A percentile compares a stretch with the other conserved stretches of the same genome.
These are phyloP conservation scores for Ogataea sp. DNA, from an alignment of 805 yeast species.

Conservation along the genomic window DNA sequence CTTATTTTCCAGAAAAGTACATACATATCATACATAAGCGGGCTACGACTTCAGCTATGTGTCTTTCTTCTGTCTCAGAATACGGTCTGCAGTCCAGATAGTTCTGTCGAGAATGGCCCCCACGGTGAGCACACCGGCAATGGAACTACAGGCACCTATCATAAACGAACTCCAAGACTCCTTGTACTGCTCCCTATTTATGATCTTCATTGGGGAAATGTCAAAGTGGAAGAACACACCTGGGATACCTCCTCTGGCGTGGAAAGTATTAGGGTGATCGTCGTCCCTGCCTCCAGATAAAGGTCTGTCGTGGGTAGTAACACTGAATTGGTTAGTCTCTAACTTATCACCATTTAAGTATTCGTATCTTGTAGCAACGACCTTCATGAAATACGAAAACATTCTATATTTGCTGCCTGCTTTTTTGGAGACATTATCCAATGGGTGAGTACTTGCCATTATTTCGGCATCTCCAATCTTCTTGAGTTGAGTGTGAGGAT, in stretches of 20 bases:
- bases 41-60: too few species aligned
- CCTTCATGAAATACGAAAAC: constrained; percentile 75
- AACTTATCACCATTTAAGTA: constrained; percentile 42
- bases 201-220: constrained; percentile 86
- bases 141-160: constrained; percentile 75
- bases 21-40: too few species aligned
- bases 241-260: constrained; percentile 82
- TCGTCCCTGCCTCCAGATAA: constrained; percentile 79
- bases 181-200: constrained; percentile 67
- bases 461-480: constrained; percentile 15
- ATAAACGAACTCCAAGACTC: constrained; percentile 80
- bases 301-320: constrained; percentile 83
- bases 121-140: constrained; percentile 90
- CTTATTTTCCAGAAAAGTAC: too few species aligned
- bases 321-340: constrained; percentile 88
- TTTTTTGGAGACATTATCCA: constrained; percentile 43
- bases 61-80: constrained; percentile 62
- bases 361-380: constrained; percentile 84
- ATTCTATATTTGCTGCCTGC: constrained; percentile 49
- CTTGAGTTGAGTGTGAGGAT: constrained; percentile 24
- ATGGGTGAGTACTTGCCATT: constrained; percentile 49
- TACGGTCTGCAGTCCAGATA: constrained; percentile 82
- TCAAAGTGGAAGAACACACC: constrained; percentile 85
- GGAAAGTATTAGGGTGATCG: constrained; percentile 83
- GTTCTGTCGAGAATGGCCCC: constrained; percentile 86